These are phyloP conservation scores for Bipolaris oryzae DNA, from an alignment of 2,329 filamentous ascomycete genomes.

Conservation along the genomic window DNA sequence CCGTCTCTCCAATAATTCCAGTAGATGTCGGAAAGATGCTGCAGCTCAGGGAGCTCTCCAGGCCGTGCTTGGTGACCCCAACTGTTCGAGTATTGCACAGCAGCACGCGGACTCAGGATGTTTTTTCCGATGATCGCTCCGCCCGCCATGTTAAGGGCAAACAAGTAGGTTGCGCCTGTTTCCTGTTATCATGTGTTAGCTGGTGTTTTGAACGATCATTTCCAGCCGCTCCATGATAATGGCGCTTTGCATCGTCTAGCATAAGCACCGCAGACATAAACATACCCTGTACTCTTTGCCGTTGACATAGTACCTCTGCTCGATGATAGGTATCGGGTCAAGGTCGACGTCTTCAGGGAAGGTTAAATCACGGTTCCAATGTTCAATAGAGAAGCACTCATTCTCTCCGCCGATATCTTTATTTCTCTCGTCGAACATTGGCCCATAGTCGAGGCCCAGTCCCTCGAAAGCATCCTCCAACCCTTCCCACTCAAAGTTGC, in stretches of 20 bases:
- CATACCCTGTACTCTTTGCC: slow-evolving; percentile 19
- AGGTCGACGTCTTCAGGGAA: not conserved
- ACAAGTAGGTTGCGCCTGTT: slow-evolving; percentile 23
- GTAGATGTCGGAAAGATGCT: slow-evolving; percentile 25
- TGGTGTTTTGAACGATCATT: not conserved
- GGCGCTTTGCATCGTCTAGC: not conserved
- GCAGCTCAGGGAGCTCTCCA: slow-evolving; percentile 28
- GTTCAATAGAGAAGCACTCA: slow-evolving; percentile 14
- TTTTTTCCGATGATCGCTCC: slow-evolving; percentile 21
- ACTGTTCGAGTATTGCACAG: slow-evolving; percentile 1
- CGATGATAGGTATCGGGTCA: not conserved
- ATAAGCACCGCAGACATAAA: not conserved
- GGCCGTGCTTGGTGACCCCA: slow-evolving; percentile 14
- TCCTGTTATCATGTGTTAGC: slow-evolving; percentile 10
- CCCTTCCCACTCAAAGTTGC: slow-evolving; percentile 11
- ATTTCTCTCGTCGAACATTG: slow-evolving; percentile 6
- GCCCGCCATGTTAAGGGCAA: slow-evolving; percentile 20
- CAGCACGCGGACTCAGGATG: slow-evolving; percentile 14
- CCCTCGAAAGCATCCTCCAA: slow-evolving; percentile 13
- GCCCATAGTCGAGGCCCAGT: slow-evolving; percentile 14
- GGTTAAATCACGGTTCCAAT: slow-evolving; percentile 12
- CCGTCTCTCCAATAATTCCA: slow-evolving; percentile 30
- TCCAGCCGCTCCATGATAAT: not conserved
- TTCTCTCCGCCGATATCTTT: slow-evolving; percentile 11
- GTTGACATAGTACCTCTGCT: slow-evolving; percentile 24